A percentile compares a stretch with the other conserved stretches of the same genome.
These are phyloP conservation scores for Mycena belliarum DNA, from an alignment of 768 basidiomycete genomes.

Conservation along the genomic window DNA sequence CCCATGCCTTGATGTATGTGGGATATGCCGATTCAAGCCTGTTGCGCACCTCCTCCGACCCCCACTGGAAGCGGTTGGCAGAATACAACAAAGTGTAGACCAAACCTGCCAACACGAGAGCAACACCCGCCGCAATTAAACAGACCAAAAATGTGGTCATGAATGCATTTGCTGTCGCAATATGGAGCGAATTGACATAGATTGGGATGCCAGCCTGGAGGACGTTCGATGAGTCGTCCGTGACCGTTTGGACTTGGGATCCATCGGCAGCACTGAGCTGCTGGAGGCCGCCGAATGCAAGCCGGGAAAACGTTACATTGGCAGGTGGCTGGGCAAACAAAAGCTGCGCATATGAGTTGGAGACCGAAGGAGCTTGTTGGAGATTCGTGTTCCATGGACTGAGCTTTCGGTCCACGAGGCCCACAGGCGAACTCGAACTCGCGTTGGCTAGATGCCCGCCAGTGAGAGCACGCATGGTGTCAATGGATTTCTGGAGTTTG, in stretches of 20 bases:
- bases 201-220: slow-evolving; percentile 82
- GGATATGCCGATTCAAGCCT: slow-evolving; percentile 33
- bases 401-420: slow-evolving; percentile 76
- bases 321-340: slow-evolving; percentile 14
- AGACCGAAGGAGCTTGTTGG: not conserved
- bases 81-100: slow-evolving; percentile 47
- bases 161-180: slow-evolving; percentile 86
- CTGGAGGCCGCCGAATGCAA: slow-evolving; percentile 7
- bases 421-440: slow-evolving; percentile 60
- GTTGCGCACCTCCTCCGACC: slow-evolving; percentile 16
- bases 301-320: not conserved
- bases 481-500: slow-evolving; percentile 74
- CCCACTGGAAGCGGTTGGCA: slow-evolving; percentile 28
- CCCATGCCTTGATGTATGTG: slow-evolving; percentile 58
- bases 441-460: slow-evolving; percentile 73
- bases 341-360: slow-evolving; percentile 13
- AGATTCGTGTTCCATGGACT: slow-evolving; percentile 43
- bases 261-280: slow-evolving; percentile 28
- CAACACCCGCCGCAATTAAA: slow-evolving; percentile 68
- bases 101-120: slow-evolving; percentile 50
- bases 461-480: slow-evolving; percentile 78
- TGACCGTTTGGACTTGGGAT: slow-evolving; percentile 64
- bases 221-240: slow-evolving; percentile 59
- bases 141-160: slow-evolving; percentile 82
- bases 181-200: slow-evolving; percentile 73